Conservation (phyloP, 495 filamentous ascomycete genomes). For the Podospora appendiculata region DNA sequence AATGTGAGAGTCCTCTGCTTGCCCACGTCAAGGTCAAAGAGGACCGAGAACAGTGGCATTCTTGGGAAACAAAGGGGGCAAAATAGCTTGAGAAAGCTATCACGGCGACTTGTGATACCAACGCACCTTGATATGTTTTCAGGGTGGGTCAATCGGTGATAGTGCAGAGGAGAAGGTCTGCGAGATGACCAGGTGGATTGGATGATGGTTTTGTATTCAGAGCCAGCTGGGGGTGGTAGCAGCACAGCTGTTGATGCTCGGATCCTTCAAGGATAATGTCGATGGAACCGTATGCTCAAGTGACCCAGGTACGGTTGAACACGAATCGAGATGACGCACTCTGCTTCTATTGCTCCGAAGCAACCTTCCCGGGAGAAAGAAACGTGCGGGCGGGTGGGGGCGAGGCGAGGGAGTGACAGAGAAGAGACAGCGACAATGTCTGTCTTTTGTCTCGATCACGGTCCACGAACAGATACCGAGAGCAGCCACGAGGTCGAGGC, state of each 20-base stretch:
- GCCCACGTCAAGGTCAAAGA: too few relatives aligned
- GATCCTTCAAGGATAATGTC: slow-evolving; percentile 28
- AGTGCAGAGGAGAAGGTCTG: too few relatives aligned
- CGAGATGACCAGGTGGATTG: background rate
- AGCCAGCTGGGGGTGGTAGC: slow-evolving; percentile 23
- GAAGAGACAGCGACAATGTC: slow-evolving; percentile 6
- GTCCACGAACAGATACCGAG: slow-evolving; percentile 11
- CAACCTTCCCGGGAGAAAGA: slow-evolving; percentile 12
- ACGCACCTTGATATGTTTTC: too few relatives aligned
- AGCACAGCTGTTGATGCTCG: slow-evolving; percentile 28
- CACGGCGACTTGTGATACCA: too few relatives aligned
- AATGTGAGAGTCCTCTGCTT: too few relatives aligned
- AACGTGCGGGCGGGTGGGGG: slow-evolving; percentile 13
- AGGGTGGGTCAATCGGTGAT: too few relatives aligned
- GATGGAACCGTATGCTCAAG: slow-evolving; percentile 16
- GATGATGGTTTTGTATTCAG: slow-evolving; percentile 20
- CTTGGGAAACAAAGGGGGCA: too few relatives aligned
- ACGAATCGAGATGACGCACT: slow-evolving; percentile 22
- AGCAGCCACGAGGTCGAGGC: slow-evolving; percentile 5
- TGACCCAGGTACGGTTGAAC: slow-evolving; percentile 19
- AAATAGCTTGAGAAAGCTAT: too few relatives aligned
- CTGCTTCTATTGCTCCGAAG: slow-evolving; percentile 10
- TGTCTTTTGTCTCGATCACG: slow-evolving; percentile 7
- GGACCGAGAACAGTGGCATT: too few relatives aligned
- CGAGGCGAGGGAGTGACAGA: slow-evolving; percentile 29